Evolutionary conservation across 805 yeast genomes (phyloP).

Genomic region (Ogataea allantospora): DNA sequence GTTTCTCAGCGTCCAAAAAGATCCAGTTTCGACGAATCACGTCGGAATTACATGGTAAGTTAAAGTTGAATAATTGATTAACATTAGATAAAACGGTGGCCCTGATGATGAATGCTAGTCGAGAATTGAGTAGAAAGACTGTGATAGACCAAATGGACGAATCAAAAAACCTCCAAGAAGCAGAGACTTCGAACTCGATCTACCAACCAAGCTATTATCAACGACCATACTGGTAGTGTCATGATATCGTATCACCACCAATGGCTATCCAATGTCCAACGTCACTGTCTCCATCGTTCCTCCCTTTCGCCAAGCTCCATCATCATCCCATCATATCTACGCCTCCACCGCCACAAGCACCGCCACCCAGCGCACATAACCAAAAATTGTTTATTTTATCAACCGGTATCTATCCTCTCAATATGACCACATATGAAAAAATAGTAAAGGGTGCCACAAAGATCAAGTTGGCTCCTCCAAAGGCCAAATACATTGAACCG

Average conservation of each 20-base stretch:
- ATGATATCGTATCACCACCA: no score
- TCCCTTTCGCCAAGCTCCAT: not conserved
- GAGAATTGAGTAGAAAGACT: conserved; percentile 15
- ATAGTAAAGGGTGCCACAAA: conserved; percentile 60
- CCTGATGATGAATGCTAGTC: conserved; percentile 32
- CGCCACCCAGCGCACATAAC: conserved; percentile 2
- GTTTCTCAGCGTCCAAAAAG: conserved; percentile 3
- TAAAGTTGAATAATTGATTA: conserved; percentile 2
- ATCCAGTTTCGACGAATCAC: conserved; percentile 18
- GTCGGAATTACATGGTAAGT: conserved; percentile 25
- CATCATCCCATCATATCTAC: not conserved
- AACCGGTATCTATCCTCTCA: conserved; percentile 1
- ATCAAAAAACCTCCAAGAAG: no score
- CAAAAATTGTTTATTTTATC: not conserved
- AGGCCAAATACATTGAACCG: conserved; percentile 93
- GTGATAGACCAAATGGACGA: conserved; percentile 1
- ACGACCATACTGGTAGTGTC: not conserved
- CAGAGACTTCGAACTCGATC: no score
- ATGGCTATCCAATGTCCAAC: no score
- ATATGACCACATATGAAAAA: conserved; percentile 27
- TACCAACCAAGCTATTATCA: not conserved
- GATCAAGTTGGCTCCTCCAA: conserved; percentile 91
- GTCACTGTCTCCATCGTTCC: no score
- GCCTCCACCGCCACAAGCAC: not conserved
- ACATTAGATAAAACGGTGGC: conserved; percentile 24